These are phyloP conservation scores for Cladophialophora exuberans DNA, from an alignment of 2,329 filamentous ascomycete genomes.

Conservation along the genomic window DNA sequence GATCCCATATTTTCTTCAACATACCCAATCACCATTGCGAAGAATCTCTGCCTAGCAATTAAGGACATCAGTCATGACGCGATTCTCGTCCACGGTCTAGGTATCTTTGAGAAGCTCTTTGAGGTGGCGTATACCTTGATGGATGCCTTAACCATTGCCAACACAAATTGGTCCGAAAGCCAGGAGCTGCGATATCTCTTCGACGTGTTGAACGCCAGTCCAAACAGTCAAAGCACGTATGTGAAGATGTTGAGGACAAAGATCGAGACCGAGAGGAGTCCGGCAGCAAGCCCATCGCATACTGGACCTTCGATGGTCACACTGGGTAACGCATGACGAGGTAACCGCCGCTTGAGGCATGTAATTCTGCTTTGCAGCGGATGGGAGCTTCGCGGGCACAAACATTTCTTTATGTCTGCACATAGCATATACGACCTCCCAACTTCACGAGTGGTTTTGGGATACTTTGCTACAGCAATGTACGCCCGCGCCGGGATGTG, in stretches of 20 bases:
- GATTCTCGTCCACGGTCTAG: conserved; percentile 32
- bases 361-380: too few species aligned
- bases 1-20: conserved; percentile 66
- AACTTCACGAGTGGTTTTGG: too few species aligned
- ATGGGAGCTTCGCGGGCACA: too few species aligned
- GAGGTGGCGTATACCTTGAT: conserved; percentile 33
- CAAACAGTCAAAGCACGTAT: conserved; percentile 33
- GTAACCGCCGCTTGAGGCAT: too few species aligned
- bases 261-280: conserved; percentile 29
- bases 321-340: neutral
- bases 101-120: conserved; percentile 33
- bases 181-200: conserved; percentile 32
- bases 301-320: neutral
- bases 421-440: too few species aligned
- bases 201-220: conserved; percentile 29
- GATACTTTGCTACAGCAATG: too few species aligned
- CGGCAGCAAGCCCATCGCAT: conserved; percentile 18
- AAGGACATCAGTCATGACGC: conserved; percentile 24
- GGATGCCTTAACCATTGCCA: conserved; percentile 34
- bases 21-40: conserved; percentile 65
- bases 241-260: conserved; percentile 34
- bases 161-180: conserved; percentile 29
- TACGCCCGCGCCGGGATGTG: too few species aligned
- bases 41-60: conserved; percentile 52
- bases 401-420: too few species aligned